Evolutionary conservation across 78 protist genomes (phyloP), one percentile per base, ranked within the genome.

Genomic region (Tieghemostelium lacteum): DNA sequence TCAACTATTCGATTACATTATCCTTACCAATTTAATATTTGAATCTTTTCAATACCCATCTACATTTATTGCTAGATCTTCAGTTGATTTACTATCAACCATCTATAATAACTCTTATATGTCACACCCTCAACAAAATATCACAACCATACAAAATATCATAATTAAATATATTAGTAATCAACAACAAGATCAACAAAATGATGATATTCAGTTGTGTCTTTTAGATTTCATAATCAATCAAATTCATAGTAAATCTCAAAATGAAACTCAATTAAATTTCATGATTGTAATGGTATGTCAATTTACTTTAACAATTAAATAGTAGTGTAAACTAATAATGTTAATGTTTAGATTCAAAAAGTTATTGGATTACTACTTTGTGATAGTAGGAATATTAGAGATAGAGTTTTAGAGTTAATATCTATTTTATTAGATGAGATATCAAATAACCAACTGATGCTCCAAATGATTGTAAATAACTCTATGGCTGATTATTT

Each of bases 221-320:
- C 26, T 71, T 50, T 71, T 71, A 22, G 77, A 71, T 71, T 71
- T 71, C 39, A 33, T 36, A 31, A 71, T 71, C 2, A 28, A 50
- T 19, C 10, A 33, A 17, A 26, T 71, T 20, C 16, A 45, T 45
- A 45, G 6, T 14, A 6, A 14, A 14, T 6, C 6, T 45, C 6
- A 6, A 45, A 45, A 45, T 45, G 52, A 45, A 45, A 45, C 52
- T 14, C 6, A 6, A 14, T 45, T 10, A 14, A 45, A 45, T 14
- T 45, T 45, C 10, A 14, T 45, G 10, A 45, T 45, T 45, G 10
- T 45, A 45, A 45, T 45, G 52, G 52, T 45, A 45, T 14, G 10
- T 45, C 52, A 45, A 45, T 14, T 45, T 14, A 14, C 6, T 45
- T 14, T 45, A 45, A 14, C 6, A 14, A 6, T 45, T 45, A 14